A percentile compares a stretch with the other conserved stretches of the same genome.
phyloP scores from a whole-genome alignment of 495 filamentous ascomycete genomes.

The Xylaria venustula region DNA sequence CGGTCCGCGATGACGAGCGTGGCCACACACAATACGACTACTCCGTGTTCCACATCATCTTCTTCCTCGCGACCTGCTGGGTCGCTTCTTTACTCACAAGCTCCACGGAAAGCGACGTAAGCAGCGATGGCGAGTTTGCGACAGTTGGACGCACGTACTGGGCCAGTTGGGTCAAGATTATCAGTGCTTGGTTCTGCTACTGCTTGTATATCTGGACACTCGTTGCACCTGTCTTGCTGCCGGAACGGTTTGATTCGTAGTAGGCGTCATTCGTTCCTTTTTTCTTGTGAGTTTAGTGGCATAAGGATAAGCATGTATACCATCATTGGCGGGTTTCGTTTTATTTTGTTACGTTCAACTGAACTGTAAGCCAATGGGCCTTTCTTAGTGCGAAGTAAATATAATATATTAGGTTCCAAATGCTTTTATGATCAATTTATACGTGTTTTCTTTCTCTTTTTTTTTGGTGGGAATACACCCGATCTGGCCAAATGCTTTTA shows the following conservation, averaged over 20 bases:
- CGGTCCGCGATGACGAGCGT: slow-evolving; percentile 82
- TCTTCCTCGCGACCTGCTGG: slow-evolving; percentile 94
- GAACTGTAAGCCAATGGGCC: background rate
- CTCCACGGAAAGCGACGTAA: slow-evolving; percentile 58
- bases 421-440: background rate
- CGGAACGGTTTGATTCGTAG: slow-evolving; percentile 73
- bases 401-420: background rate
- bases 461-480: no score
- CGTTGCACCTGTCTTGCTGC: slow-evolving; percentile 79
- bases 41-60: slow-evolving; percentile 94
- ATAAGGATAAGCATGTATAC: background rate
- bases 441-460: background rate
- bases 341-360: background rate
- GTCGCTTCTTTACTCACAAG: slow-evolving; percentile 90
- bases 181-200: slow-evolving; percentile 97
- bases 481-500: no score
- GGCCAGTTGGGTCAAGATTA: slow-evolving; percentile 99
- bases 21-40: slow-evolving; percentile 93
- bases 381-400: background rate
- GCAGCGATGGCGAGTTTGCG: slow-evolving; percentile 68
- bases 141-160: slow-evolving; percentile 94
- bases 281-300: background rate
- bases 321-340: background rate
- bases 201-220: slow-evolving; percentile 91
- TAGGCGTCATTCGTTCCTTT: slow-evolving; percentile 14